phyloP scores from a whole-genome alignment of 2,329 filamentous ascomycete species.

The Ophiostoma ulmi region DNA sequence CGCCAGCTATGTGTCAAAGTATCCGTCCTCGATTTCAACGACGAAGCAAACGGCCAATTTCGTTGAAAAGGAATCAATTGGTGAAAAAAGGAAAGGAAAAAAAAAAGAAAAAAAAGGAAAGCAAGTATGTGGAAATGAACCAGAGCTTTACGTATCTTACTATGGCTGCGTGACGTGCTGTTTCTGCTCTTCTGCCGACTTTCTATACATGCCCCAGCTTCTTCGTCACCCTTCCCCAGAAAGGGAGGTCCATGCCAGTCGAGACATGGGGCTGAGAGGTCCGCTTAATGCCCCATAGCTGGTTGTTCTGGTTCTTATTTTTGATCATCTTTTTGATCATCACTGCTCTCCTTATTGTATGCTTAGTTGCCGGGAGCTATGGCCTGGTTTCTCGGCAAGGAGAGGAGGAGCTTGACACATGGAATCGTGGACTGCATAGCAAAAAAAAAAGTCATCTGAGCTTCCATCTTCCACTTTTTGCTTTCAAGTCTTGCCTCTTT shows the following conservation, averaged over 20 bases:
- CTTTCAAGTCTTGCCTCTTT: not conserved
- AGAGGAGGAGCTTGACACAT: not conserved
- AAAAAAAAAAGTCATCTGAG: not conserved
- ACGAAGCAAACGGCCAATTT: not conserved
- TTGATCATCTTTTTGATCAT: not conserved
- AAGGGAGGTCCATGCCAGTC: constrained; percentile 1
- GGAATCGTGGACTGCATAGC: constrained; percentile 4
- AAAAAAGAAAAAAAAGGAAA: not conserved
- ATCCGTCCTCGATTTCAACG: not conserved
- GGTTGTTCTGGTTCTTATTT: not conserved
- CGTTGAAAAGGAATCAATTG: not conserved
- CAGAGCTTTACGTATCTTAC: not conserved
- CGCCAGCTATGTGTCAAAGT: constrained; percentile 1
- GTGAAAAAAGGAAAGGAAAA: not conserved
- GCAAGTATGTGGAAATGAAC: not conserved
- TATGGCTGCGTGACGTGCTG: not conserved
- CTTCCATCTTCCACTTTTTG: not conserved
- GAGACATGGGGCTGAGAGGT: constrained; percentile 2
- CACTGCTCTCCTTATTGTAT: not conserved
- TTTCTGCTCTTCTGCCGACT: not conserved
- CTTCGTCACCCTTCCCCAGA: not conserved
- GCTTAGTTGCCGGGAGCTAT: not conserved
- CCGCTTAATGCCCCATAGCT: not conserved
- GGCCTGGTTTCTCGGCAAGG: not conserved
- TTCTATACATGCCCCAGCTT: constrained; percentile 1